Conservation (phyloP, 257 asterid genomes). For the Primulina huaijiensis region DNA sequence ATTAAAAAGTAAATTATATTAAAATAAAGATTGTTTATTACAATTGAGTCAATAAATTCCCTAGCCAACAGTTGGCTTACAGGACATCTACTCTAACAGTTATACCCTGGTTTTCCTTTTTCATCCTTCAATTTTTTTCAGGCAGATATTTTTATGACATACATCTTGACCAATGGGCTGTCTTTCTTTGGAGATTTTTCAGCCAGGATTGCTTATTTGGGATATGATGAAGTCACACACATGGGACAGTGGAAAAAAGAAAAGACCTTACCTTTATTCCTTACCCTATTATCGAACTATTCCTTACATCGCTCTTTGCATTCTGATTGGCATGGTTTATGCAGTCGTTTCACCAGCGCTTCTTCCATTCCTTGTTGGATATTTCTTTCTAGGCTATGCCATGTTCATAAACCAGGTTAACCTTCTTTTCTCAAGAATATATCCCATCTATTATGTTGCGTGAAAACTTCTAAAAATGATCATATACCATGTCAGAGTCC, state of each 20-base stretch:
- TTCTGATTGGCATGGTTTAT: constrained; percentile 88
- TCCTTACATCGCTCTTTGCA: constrained; percentile 67
- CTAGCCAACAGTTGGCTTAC: too few relatives aligned
- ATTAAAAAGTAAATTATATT: too few relatives aligned
- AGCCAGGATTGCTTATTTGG: constrained; percentile 90
- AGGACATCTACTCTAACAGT: too few relatives aligned
- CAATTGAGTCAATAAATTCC: too few relatives aligned
- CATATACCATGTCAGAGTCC: not conserved
- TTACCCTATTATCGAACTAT: constrained; percentile 75
- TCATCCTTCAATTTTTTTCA: constrained; percentile 29
- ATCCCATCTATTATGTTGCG: not conserved
- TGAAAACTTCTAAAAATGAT: too few relatives aligned
- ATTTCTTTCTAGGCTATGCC: constrained; percentile 76
- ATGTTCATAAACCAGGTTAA: constrained; percentile 82
- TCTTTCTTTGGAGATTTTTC: constrained; percentile 90
- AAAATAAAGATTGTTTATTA: too few relatives aligned
- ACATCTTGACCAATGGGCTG: constrained; percentile 83
- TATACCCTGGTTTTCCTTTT: constrained; percentile 10
- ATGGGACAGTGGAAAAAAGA: constrained; percentile 66
- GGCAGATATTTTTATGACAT: constrained; percentile 91
- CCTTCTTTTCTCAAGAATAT: constrained; percentile 22
- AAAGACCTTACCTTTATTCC: constrained; percentile 65
- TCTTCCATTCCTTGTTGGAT: constrained; percentile 78
- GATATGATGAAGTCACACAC: constrained; percentile 55
- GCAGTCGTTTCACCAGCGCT: constrained; percentile 95